Evolutionary conservation across 1,284 basidiomycete genomes (phyloP), one percentile per base, ranked within the genome.

Genomic region (Tilletia setariae): DNA sequence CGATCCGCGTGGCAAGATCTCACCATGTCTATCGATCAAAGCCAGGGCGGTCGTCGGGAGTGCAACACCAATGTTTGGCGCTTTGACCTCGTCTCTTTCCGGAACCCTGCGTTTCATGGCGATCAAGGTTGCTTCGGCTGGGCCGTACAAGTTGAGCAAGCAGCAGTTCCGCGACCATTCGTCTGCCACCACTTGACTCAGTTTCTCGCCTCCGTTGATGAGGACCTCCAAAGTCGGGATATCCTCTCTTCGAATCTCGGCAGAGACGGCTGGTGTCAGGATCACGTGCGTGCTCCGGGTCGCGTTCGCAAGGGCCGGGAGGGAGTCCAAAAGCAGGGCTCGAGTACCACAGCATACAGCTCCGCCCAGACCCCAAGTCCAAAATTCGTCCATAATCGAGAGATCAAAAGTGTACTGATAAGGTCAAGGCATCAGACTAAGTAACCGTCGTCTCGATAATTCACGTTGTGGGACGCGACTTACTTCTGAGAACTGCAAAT

Each of bases 201-300:
- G 74, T 70, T 84, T 84, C 61, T 84, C 83, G 25, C 83, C 83
- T 32, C 83, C 83, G 59, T 82, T 83, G 73, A 83, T 83, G 70
- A 84, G 72, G 28, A 82, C 79, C 59, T 78, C 72, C 68, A 84
- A 73, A 25, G 77, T 74, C 0, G 77, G 76, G 19, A 82, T 76
- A 1, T 75, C 71, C 42, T 71, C 67, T 8, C 83, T 74, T 35
- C 79, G 76, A 11, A 77, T 78, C 76, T 82, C 80, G 21, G 83
- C 83, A 75, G 83, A 80, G 59, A 84, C 82, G 0, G 83, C 83
- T 0, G 83, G 83, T 2, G 83, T 84, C 40, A 83, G 70, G 16
- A 82, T 74, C 15, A 81, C 76, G 63, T 82, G 81, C 3, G 81
- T 79, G 11, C 74, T 79, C 62, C 76, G 43, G 51, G 79, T 66